Conservation (phyloP, 371 early-diverging fungal species). For the Mucor indicus region DNA sequence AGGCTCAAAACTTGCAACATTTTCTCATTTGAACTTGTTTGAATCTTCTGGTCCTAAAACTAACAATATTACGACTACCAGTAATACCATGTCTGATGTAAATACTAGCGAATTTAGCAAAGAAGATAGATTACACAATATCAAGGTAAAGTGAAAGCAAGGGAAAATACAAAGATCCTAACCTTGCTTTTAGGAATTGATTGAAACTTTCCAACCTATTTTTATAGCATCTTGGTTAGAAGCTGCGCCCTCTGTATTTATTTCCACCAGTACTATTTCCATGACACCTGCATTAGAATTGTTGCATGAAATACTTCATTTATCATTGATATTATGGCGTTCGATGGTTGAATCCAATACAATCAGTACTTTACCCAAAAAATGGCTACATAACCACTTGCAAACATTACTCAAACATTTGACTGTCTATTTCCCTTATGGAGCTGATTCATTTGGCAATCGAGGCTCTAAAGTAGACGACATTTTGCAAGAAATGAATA, state of each 20-base stretch:
- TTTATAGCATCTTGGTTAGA: conserved; percentile 74
- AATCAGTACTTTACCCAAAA: conserved; percentile 10
- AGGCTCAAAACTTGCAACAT: conserved; percentile 11
- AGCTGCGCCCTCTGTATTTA: conserved; percentile 65
- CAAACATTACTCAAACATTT: conserved; percentile 62
- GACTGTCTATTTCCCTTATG: conserved; percentile 73
- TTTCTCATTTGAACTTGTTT: conserved; percentile 34
- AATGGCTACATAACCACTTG: conserved; percentile 48
- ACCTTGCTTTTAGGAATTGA: conserved; percentile 25
- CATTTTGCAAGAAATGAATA: conserved; percentile 65
- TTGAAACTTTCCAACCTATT: conserved; percentile 59
- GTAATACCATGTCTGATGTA: neutral
- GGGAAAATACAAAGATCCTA: neutral
- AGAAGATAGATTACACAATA: conserved; percentile 20
- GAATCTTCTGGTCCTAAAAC: conserved; percentile 30
- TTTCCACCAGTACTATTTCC: conserved; percentile 28
- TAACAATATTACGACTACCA: neutral
- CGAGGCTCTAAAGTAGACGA: conserved; percentile 54
- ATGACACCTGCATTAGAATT: conserved; percentile 49
- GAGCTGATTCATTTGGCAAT: conserved; percentile 48
- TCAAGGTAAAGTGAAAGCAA: conserved; percentile 12
- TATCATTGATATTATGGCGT: conserved; percentile 67
- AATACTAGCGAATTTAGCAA: conserved; percentile 16
- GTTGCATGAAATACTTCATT: conserved; percentile 47
- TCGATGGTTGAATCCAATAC: conserved; percentile 42